phyloP scores from a whole-genome alignment of 129 eudicot species.

The Artemisia annua region DNA sequence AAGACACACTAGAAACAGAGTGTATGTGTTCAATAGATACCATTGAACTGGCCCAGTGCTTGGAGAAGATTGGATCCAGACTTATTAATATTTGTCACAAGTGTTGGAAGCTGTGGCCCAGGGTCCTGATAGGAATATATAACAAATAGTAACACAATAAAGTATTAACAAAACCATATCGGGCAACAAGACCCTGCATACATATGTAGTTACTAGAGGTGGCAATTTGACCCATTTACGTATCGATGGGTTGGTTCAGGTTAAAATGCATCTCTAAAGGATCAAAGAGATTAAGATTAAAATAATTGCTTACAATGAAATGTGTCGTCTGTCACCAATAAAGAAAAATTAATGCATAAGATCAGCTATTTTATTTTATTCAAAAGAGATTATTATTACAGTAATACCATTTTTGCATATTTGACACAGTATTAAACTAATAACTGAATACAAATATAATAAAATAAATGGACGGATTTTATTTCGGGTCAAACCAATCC shows the following conservation, averaged over 20 bases:
- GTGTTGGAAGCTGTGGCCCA: constrained; percentile 81
- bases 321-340: not conserved
- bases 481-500: not conserved
- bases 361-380: not conserved
- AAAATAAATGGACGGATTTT: too few species aligned
- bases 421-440: not conserved
- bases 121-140: constrained; percentile 48
- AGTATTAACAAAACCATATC: constrained; percentile 9
- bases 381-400: not conserved
- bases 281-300: not conserved
- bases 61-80: constrained; percentile 86
- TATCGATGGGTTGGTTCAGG: not conserved
- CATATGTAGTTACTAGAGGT: constrained; percentile 2
- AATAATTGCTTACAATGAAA: not conserved
- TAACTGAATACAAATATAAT: not conserved
- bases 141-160: not conserved
- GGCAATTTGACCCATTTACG: not conserved
- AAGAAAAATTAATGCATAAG: not conserved
- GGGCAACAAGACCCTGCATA: not conserved
- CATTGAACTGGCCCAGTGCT: constrained; percentile 80
- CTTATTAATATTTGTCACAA: constrained; percentile 48
- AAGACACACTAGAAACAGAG: constrained; percentile 15
- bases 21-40: constrained; percentile 35
- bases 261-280: not conserved
- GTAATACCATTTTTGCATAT: not conserved